Evolutionary conservation across 176 grass and related monocot genomes (phyloP).

Genomic region (Aegilops speltoides): DNA sequence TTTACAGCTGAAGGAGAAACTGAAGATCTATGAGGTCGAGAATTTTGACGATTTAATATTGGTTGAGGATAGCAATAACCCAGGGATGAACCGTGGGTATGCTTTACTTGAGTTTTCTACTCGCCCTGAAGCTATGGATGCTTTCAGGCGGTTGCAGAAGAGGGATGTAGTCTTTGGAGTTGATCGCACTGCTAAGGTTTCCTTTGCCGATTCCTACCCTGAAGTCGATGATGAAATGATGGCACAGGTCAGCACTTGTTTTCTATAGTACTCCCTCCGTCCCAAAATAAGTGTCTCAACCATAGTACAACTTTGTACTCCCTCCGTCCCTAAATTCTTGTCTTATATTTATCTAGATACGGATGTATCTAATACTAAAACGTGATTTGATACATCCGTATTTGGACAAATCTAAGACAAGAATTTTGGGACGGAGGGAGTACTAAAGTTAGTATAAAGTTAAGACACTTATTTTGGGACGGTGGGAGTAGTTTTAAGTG

Average conservation of each 20-base stretch:
- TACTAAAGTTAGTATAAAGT: no score
- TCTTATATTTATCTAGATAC: no score
- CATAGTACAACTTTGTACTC: no score
- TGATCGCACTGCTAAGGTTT: slow-evolving; percentile 87
- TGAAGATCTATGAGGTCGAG: slow-evolving; percentile 84
- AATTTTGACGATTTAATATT: slow-evolving; percentile 82
- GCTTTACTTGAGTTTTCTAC: slow-evolving; percentile 94
- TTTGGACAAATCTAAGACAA: no score
- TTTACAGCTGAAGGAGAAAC: slow-evolving; percentile 81
- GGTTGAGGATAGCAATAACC: slow-evolving; percentile 76
- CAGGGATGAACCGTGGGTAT: slow-evolving; percentile 89
- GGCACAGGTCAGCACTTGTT: slow-evolving; percentile 66
- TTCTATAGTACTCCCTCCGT: not conserved
- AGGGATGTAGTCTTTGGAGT: slow-evolving; percentile 86
- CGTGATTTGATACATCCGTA: no score
- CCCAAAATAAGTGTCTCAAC: no score
- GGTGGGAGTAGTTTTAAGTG: not conserved
- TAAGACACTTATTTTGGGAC: no score
- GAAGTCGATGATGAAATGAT: slow-evolving; percentile 90
- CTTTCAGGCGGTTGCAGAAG: slow-evolving; percentile 80
- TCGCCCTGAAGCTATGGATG: slow-evolving; percentile 83
- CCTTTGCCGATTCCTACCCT: slow-evolving; percentile 86
- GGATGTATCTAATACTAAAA: no score
- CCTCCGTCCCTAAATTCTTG: no score
- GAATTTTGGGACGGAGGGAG: no score